Evolutionary conservation across 108 stramenopile genomes (phyloP).

Genomic region (Licmophora abbreviata): DNA sequence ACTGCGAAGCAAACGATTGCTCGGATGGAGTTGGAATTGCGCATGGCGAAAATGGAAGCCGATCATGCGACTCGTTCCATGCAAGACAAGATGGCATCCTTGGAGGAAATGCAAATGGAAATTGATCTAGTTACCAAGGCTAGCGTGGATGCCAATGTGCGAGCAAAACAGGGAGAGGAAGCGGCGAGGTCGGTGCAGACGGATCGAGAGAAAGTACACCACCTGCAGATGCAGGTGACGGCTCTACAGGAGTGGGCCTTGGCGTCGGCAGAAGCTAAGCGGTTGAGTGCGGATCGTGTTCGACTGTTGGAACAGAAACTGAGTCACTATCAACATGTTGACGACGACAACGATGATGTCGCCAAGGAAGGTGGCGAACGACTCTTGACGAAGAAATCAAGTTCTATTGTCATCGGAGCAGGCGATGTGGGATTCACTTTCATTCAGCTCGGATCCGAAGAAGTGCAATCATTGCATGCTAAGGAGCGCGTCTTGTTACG

Average conservation of each 20-base stretch:
- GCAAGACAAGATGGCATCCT: conserved; percentile 54
- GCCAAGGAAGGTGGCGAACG: conserved; percentile 23
- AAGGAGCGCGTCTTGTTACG: conserved; percentile 57
- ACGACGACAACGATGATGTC: too few relatives aligned
- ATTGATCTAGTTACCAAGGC: conserved; percentile 73
- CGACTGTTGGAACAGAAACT: conserved; percentile 57
- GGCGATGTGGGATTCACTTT: conserved; percentile 44
- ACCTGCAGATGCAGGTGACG: conserved; percentile 68
- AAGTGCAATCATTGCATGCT: conserved; percentile 8
- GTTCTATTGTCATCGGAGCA: conserved; percentile 71
- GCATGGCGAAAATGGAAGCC: conserved; percentile 81
- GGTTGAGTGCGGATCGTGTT: conserved; percentile 52
- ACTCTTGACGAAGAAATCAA: conserved; percentile 46
- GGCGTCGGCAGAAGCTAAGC: conserved; percentile 73
- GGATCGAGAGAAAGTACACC: conserved; percentile 60
- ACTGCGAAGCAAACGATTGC: conserved; percentile 23
- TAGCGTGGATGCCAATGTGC: conserved; percentile 51
- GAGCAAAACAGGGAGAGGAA: conserved; percentile 68
- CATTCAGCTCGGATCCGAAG: conserved; percentile 34
- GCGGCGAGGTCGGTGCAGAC: conserved; percentile 47
- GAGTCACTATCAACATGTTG: conserved; percentile 14
- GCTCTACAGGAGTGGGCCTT: conserved; percentile 85
- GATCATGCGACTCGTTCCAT: conserved; percentile 58
- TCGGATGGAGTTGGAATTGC: conserved; percentile 65
- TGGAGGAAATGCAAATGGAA: conserved; percentile 84